phyloP scores from a whole-genome alignment of 306 rosid genomes.

The Fagus crenata region DNA sequence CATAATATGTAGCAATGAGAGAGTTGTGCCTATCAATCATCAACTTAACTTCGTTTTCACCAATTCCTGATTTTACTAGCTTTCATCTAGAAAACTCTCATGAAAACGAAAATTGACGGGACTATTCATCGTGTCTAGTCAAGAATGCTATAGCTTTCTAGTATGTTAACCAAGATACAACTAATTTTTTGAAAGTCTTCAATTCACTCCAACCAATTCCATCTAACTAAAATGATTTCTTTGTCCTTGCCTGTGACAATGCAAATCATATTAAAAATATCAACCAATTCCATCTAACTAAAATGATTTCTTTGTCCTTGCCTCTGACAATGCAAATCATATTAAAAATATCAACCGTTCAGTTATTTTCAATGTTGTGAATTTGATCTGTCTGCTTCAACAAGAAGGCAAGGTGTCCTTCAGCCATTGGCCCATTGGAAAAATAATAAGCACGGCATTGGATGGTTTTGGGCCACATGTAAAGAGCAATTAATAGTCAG shows the following conservation, averaged over 20 bases:
- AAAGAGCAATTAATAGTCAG: background rate
- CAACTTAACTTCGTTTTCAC: too few relatives aligned
- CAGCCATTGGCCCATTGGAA: conserved; percentile 27
- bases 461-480: conserved; percentile 25
- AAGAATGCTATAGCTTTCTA: conserved; percentile 24
- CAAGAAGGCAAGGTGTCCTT: conserved; percentile 38
- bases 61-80: too few relatives aligned
- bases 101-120: conserved; percentile 4
- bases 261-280: conserved; percentile 42
- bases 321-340: conserved; percentile 26
- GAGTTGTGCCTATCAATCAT: too few relatives aligned
- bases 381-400: conserved; percentile 38
- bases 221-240: conserved; percentile 23
- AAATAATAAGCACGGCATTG: conserved; percentile 33
- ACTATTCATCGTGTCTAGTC: conserved; percentile 1
- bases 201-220: conserved; percentile 23
- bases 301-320: conserved; percentile 36
- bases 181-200: conserved; percentile 15
- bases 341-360: conserved; percentile 55
- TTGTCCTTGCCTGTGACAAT: conserved; percentile 39
- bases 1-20: too few relatives aligned
- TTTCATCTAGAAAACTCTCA: background rate
- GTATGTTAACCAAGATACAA: conserved; percentile 40
- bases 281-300: conserved; percentile 31
- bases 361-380: conserved; percentile 42